Percentiles rank a stretch among this genome's conserved stretches.
phyloP scores from a whole-genome alignment of 176 grass and related monocot genomes.

The Tuctoria greenei region DNA sequence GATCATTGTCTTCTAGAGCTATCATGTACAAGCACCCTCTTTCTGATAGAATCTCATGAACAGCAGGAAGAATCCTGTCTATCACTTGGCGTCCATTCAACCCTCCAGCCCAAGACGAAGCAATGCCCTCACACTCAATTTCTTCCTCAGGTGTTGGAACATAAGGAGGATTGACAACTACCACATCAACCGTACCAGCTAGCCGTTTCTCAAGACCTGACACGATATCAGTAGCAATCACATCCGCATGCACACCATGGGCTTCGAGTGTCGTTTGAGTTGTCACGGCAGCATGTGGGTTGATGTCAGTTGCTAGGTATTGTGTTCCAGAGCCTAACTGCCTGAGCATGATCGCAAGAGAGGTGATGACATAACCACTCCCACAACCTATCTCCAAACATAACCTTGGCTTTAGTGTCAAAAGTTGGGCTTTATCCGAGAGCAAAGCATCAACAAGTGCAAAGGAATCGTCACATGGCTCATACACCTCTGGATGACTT shows the following conservation, averaged over 20 bases:
- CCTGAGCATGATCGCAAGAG: constrained; percentile 83
- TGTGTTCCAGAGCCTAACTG: constrained; percentile 61
- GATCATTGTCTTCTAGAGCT: constrained; percentile 82
- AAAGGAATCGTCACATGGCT: constrained; percentile 95
- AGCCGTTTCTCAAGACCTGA: constrained; percentile 74
- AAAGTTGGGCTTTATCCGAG: constrained; percentile 66
- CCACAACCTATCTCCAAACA: constrained; percentile 88
- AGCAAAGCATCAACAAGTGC: constrained; percentile 89
- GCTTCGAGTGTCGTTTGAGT: constrained; percentile 74
- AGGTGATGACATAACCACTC: constrained; percentile 89
- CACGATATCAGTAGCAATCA: constrained; percentile 71
- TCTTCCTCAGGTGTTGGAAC: constrained; percentile 92
- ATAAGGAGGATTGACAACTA: constrained; percentile 92
- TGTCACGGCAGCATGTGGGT: constrained; percentile 66
- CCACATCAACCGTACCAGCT: constrained; percentile 68
- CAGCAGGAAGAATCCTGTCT: constrained; percentile 72
- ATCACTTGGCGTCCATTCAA: constrained; percentile 83
- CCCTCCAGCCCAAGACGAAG: constrained; percentile 92
- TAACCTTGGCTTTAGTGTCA: constrained; percentile 62
- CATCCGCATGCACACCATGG: constrained; percentile 76
- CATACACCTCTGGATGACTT: constrained; percentile 84
- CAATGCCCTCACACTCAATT: constrained; percentile 70
- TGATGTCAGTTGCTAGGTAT: constrained; percentile 92
- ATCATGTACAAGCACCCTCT: constrained; percentile 90
- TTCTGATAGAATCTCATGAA: constrained; percentile 64